Evolutionary conservation across 371 early-diverging fungal genomes (phyloP).

Genomic region (Mucor piriformis): DNA sequence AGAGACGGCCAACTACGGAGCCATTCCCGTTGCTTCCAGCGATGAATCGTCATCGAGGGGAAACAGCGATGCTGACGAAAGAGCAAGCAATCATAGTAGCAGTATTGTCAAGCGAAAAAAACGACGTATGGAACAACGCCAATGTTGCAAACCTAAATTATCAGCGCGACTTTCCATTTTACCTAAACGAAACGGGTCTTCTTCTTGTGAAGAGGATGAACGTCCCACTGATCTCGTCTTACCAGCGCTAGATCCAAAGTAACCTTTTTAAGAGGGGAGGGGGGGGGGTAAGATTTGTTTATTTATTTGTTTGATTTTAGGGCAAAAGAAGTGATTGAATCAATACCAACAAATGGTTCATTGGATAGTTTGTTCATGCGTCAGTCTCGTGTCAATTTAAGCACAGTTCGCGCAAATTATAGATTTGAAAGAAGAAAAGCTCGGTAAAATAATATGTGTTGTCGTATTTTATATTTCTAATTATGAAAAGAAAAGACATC

Average conservation of each 20-base stretch:
- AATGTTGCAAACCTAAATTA: slow-evolving; percentile 16
- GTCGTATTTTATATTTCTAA: neutral
- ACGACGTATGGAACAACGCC: slow-evolving; percentile 20
- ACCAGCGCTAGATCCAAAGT: slow-evolving; percentile 35
- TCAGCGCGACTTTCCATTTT: slow-evolving; percentile 9
- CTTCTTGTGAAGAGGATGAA: slow-evolving; percentile 3
- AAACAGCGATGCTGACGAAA: slow-evolving; percentile 14
- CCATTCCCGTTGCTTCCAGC: slow-evolving; percentile 11
- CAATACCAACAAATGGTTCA: slow-evolving; percentile 4
- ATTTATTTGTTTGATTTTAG: neutral
- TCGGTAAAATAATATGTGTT: slow-evolving; percentile 18
- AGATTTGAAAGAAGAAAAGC: slow-evolving; percentile 20
- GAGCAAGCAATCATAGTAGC: slow-evolving; percentile 6
- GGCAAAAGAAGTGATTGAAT: slow-evolving; percentile 25
- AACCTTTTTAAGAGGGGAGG: neutral
- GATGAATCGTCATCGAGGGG: slow-evolving; percentile 5
- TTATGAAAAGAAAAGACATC: too few relatives aligned
- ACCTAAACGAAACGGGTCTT: neutral
- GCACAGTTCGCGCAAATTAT: slow-evolving; percentile 41
- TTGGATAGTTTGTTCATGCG: slow-evolving; percentile 25
- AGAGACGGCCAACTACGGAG: slow-evolving; percentile 6
- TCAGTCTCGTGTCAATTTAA: slow-evolving; percentile 28
- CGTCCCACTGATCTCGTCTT: slow-evolving; percentile 33
- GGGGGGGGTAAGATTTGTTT: neutral
- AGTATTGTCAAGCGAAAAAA: slow-evolving; percentile 16